These are phyloP conservation scores for Parmales sp. DNA, from an alignment of 108 stramenopile species.

Conservation along the genomic window DNA sequence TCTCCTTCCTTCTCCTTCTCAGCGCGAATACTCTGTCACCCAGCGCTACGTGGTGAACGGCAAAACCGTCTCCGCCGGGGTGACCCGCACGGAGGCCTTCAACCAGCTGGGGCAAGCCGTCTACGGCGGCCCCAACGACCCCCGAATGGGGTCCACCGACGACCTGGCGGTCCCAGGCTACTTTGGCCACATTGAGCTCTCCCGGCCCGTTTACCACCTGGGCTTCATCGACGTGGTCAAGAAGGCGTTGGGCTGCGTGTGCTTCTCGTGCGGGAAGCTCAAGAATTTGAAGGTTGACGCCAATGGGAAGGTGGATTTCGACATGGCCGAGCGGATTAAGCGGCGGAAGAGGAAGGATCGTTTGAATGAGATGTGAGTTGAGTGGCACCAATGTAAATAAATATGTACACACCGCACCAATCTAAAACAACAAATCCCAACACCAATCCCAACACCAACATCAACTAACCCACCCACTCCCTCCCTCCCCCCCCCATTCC, in stretches of 20 bases:
- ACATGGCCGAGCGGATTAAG: constrained; percentile 47
- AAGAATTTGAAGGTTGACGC: too few species aligned
- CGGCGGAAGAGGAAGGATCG: constrained; percentile 57
- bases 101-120: constrained; percentile 89
- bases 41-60: constrained; percentile 84
- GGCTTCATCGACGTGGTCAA: constrained; percentile 82
- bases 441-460: too few species aligned
- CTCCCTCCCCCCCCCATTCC: neutral
- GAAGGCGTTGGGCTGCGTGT: constrained; percentile 85
- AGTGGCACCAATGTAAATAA: too few species aligned
- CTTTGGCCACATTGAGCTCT: constrained; percentile 34
- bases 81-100: constrained; percentile 79
- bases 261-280: constrained; percentile 83
- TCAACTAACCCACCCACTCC: too few species aligned
- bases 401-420: too few species aligned
- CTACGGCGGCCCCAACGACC: constrained; percentile 93
- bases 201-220: constrained; percentile 89
- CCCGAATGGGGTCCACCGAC: constrained; percentile 80
- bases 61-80: constrained; percentile 77
- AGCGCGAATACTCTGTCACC: constrained; percentile 84
- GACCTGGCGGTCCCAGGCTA: constrained; percentile 48
- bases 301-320: constrained; percentile 63
- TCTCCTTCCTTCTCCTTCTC: neutral
- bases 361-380: constrained; percentile 66
- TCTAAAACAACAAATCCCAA: too few species aligned